Base-by-base conservation (phyloP, 1,139 yeast species). In the Geotrichum reessii region DNA sequence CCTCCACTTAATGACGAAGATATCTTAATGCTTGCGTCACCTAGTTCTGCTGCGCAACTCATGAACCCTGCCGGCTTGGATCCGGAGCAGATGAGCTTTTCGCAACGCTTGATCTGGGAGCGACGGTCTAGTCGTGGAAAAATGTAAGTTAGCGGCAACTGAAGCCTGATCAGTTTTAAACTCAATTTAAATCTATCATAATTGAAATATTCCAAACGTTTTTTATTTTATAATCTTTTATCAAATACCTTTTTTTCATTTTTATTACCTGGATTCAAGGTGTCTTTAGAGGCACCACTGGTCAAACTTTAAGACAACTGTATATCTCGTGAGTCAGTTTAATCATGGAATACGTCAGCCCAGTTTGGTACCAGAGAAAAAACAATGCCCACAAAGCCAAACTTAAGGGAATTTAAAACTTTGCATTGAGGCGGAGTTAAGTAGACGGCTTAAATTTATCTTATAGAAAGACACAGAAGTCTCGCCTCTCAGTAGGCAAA, bases 71-170 rank as follows among this genome's bases (percentile, higher is more conserved):
- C 22, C 24, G 52, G 53, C 5, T 17, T 55, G n/a, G 52, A 58
- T 12, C 62, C 62, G 6, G 58, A 46, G 17, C 58, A 57, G 14
- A 60, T 60, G 62, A 60, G 62, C 28, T 60, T 60, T 55, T 58
- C 61, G 19, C 60, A 60, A 47, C 53, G 62, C 11, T 31, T 60
- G 42, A 52, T 52, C 28, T 53, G 56, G 54, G 62, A 60, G 37
- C 47, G 56, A 47, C 56, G 62, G 52, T 47, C 55, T 19, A 52
- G 47, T 22, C 48, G 37, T 5, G 46, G 48, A 17, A 48, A 51
- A 19, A n/a, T 3, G 9, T 25, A 31, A 49, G 40, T 9, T 22
- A 22, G 11, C 51, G n/a, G n/a, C n/a, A n/a, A n/a, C n/a, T n/a
- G n/a, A n/a, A n/a, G n/a, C 7, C 28, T 25, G 7, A 25, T 25